These are phyloP conservation scores for Pseudogymnoascus sp. DNA, from an alignment of 2,329 filamentous ascomycete species.

Conservation along the genomic window DNA sequence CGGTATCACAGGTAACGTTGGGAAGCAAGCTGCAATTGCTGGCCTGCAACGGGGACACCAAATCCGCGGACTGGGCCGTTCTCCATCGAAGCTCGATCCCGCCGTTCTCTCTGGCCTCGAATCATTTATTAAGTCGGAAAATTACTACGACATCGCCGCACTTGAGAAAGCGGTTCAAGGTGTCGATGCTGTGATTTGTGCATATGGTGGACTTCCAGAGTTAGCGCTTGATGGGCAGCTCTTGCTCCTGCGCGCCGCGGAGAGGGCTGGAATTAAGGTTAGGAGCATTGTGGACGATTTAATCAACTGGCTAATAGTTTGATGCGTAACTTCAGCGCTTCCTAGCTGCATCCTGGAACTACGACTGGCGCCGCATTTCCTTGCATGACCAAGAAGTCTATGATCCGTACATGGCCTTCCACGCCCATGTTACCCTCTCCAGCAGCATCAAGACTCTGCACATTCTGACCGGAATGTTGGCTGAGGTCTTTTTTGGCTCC, in stretches of 20 bases:
- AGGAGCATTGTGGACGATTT: too few relatives aligned
- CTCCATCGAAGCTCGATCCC: not conserved
- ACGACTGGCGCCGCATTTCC: constrained; percentile 27
- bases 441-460: constrained; percentile 27
- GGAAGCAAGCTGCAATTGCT: not conserved
- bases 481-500: not conserved
- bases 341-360: constrained; percentile 28
- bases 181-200: constrained; percentile 32
- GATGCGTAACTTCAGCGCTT: constrained; percentile 16
- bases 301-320: not conserved
- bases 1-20: not conserved
- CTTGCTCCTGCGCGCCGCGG: constrained; percentile 31
- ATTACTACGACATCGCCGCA: constrained; percentile 28
- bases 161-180: constrained; percentile 28
- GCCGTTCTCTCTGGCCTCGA: constrained; percentile 21
- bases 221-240: constrained; percentile 31
- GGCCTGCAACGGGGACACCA: not conserved
- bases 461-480: constrained; percentile 27
- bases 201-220: constrained; percentile 24
- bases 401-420: constrained; percentile 30
- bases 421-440: constrained; percentile 26
- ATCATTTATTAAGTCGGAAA: constrained; percentile 22
- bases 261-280: constrained; percentile 29
- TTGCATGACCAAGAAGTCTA: constrained; percentile 30
- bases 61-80: not conserved